Conservation (phyloP, 805 yeast genomes). For the Candida vartiovaarae region DNA sequence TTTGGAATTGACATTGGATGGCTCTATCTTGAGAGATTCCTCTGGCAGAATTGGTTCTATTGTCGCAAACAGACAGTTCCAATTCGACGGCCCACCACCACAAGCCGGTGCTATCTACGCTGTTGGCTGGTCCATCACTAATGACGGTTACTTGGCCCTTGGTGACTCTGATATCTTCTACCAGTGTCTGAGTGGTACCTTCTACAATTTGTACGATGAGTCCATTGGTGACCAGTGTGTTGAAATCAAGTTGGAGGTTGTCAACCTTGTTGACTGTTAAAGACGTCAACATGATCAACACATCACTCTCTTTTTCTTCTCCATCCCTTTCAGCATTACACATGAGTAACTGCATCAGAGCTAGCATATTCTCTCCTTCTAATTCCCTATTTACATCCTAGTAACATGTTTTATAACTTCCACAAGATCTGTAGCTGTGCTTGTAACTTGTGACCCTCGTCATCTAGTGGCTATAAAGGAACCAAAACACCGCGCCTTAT, state of each 20-base stretch:
- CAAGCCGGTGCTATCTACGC: constrained; percentile 73
- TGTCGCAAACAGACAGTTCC: constrained; percentile 81
- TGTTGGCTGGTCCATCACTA: constrained; percentile 54
- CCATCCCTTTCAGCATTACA: too few species aligned
- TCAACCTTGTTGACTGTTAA: constrained; percentile 37
- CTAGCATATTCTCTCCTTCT: too few species aligned
- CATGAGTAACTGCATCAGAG: too few species aligned
- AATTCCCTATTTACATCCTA: too few species aligned
- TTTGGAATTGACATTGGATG: constrained; percentile 48
- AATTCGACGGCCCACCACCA: constrained; percentile 82
- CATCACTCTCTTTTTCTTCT: too few species aligned
- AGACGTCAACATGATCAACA: too few species aligned
- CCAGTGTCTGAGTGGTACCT: constrained; percentile 69
- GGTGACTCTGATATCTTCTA: constrained; percentile 56
- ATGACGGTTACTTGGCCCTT: constrained; percentile 54
- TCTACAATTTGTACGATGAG: constrained; percentile 73
- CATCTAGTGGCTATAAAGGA: too few species aligned
- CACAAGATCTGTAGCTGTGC: too few species aligned
- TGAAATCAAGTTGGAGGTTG: constrained; percentile 51
- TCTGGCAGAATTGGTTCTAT: constrained; percentile 69
- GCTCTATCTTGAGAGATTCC: constrained; percentile 46
- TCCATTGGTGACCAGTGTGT: constrained; percentile 54
- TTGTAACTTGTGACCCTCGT: too few species aligned
- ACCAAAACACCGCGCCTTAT: too few species aligned
- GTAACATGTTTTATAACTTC: too few species aligned